Evolutionary conservation across 306 rosid genomes (phyloP), one percentile per base, ranked within the genome.

Genomic region (Arachis hypogaea): DNA sequence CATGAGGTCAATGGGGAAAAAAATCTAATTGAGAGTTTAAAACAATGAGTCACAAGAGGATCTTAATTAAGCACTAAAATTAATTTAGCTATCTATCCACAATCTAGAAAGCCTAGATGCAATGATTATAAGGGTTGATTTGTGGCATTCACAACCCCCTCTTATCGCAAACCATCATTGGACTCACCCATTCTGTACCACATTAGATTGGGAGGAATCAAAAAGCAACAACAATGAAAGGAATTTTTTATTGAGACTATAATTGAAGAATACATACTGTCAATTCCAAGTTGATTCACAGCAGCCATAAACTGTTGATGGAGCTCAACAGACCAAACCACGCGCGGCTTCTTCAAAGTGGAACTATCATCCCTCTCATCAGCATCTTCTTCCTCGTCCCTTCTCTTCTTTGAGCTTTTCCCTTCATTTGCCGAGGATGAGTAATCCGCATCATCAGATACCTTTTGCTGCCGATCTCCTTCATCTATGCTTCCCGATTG

Each of bases 261-360:
- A 29, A 44, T 47, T 36, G 82, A 76, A 83, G 59, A 58, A 78
- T 43, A 80, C 97, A 51, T 90, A 95, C 99, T 95, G 60, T 95
- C 99, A 70, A 95, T 88, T 78, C 99, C 98, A 11, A 95, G 84
- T 68, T 90, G 97, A 85, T 95, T 92, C 77, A 95, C 99, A 74
- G 96, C 98, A 4, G 84, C 96, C 74, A 95, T 93, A 68, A 95
- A 95, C 85, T 95, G 99, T 68, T 95, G 99, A 81, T 95, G 99
- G 43, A 95, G 98, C 84, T 92, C 99, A 63, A 95, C 95, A 4
- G 99, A 95, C 99, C 99, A 95, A 79, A 95, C 99, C 1, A 95
- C 98, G 3, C 99, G 89, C 0, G 96, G 93, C 88, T 92, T 95
- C 86, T 95, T 95, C 11, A 87, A 75, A 0, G 99, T 64, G 22